phyloP scores from a whole-genome alignment of 106 monocot species.

The Phalaenopsis aphrodite region DNA sequence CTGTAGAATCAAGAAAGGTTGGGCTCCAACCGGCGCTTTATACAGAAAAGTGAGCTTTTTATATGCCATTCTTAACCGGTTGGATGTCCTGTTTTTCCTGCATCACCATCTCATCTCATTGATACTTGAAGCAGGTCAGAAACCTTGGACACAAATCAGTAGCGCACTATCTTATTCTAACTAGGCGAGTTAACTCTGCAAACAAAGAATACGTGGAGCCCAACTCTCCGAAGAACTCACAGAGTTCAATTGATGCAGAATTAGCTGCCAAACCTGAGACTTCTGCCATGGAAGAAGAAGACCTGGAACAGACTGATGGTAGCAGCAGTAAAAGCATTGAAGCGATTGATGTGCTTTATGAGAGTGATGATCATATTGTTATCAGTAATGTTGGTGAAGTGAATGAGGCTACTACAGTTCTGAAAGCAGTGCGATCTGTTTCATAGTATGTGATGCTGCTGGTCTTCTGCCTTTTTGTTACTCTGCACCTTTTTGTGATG shows the following conservation, averaged over 20 bases:
- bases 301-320: background rate
- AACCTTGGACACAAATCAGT: conserved; percentile 36
- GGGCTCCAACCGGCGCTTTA: conserved; percentile 62
- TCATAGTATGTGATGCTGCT: too few relatives aligned
- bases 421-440: background rate
- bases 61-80: background rate
- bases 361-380: background rate
- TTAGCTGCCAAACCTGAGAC: background rate
- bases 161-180: conserved; percentile 36
- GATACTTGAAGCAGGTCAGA: conserved; percentile 6
- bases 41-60: conserved; percentile 45
- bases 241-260: background rate
- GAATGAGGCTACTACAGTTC: background rate
- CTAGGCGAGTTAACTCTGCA: conserved; percentile 3
- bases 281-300: background rate
- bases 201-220: background rate
- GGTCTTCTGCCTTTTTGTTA: too few relatives aligned
- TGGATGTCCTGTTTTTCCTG: background rate
- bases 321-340: background rate
- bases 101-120: background rate
- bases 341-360: background rate
- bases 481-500: too few relatives aligned
- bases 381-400: background rate
- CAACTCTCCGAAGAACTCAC: background rate
- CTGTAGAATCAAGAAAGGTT: conserved; percentile 70